Base-by-base conservation (phyloP, 139 green algal species). In the Coelastrella sp. region DNA sequence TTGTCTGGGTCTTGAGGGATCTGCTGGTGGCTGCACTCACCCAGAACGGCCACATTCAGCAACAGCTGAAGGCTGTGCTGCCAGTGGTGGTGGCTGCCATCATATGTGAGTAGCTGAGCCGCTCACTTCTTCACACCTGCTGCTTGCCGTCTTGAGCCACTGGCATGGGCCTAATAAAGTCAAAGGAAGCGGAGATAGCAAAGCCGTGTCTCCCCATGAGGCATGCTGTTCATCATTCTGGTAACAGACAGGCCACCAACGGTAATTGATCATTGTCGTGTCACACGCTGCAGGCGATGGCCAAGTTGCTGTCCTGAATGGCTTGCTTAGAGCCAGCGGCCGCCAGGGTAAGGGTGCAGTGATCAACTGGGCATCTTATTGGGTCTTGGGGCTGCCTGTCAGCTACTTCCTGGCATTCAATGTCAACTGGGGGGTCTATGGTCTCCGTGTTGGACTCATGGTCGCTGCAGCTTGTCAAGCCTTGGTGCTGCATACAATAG, bases 1-100 rank as follows among this genome's bases (percentile, higher is more conserved):
- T 20, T 49, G 35, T 88, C 63, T 88, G 65, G 63, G 19, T 88
- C 24, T 15, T 78, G 15, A 73, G 65, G 10, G 27, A 59, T 6
- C 27, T 56, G 17, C 25, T 88, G 27, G n/a, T 79, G 14, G 82
- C 82, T 20, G 82, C 65, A 9, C 65, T 88, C 27, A 79, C 82
- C 49, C 15, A 73, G 15, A 17, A 63, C 19, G 22, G 12, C 8
- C 24, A 79, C 61, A 79, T 88, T 20, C 82, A 88, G 65, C 63
- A 88, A 27, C 56, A 88, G 82, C 82, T 88, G 7, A 66, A 79
- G 27, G 8, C 57, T 70, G 65, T 79, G 82, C 65, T 88, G 65
- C 82, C 82, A 65, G 63, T 88, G 17, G 82, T 88, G 82, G 82
- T 88, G 65, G 82, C 82, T n/a, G 65, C 65, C 20, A 88, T 88